phyloP scores from a whole-genome alignment of 2,329 filamentous ascomycete genomes.

The Aspergillus tubingensis region DNA sequence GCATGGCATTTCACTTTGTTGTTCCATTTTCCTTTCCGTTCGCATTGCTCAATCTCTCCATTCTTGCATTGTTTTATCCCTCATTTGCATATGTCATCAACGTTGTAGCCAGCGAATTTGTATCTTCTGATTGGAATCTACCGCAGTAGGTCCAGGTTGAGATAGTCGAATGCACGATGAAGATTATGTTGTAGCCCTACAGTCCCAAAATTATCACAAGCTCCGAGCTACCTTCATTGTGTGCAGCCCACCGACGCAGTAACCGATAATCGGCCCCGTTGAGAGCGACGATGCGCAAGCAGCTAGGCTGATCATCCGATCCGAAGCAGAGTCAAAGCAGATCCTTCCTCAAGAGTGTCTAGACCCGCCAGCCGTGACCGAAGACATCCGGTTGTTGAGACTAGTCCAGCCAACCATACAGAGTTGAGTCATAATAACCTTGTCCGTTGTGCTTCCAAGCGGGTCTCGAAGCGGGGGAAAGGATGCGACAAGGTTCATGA shows the following conservation, averaged over 20 bases:
- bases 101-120: slow-evolving; percentile 1
- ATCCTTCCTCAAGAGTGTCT: not conserved
- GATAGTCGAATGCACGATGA: not conserved
- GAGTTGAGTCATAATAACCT: not conserved
- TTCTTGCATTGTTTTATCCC: not conserved
- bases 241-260: not conserved
- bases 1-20: not conserved
- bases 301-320: slow-evolving; percentile 28
- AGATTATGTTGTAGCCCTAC: not conserved
- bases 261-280: slow-evolving; percentile 36
- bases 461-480: slow-evolving; percentile 2
- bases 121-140: slow-evolving; percentile 1
- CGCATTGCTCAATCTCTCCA: not conserved
- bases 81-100: slow-evolving; percentile 1
- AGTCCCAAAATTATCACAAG: not conserved
- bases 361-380: not conserved
- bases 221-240: too few species aligned
- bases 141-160: slow-evolving; percentile 1
- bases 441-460: not conserved
- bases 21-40: not conserved
- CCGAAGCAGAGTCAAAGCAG: not conserved
- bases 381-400: not conserved
- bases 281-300: slow-evolving; percentile 53
- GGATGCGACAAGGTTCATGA: not conserved
- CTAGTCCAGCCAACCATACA: not conserved